These are phyloP conservation scores for Phoma sp. DNA, from an alignment of 2,329 filamentous ascomycete species.

Conservation along the genomic window DNA sequence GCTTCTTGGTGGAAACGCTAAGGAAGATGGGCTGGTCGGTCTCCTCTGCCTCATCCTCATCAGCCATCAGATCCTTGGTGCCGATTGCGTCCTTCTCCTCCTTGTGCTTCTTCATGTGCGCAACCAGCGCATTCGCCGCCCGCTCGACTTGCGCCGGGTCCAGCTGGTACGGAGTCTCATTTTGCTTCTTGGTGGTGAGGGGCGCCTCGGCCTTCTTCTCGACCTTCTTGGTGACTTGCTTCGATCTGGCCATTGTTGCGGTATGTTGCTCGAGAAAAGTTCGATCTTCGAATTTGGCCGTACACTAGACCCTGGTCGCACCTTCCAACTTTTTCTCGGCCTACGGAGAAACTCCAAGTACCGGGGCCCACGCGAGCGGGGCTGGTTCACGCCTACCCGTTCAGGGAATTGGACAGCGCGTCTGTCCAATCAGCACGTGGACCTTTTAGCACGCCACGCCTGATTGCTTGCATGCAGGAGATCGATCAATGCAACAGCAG, in stretches of 20 bases:
- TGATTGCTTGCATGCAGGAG: conserved; percentile 18
- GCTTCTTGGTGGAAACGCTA: conserved; percentile 68
- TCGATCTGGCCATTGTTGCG: conserved; percentile 43
- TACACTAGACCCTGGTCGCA: conserved; percentile 21
- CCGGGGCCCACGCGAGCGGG: conserved; percentile 23
- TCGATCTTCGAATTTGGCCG: conserved; percentile 23
- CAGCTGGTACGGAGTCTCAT: conserved; percentile 51
- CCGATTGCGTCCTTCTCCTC: conserved; percentile 55
- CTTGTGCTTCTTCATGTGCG: conserved; percentile 61
- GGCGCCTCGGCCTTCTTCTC: conserved; percentile 40
- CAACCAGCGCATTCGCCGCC: conserved; percentile 65
- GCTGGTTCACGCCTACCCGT: conserved; percentile 16
- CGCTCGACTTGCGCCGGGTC: conserved; percentile 60
- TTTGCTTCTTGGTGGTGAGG: conserved; percentile 45
- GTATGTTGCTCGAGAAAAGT: conserved; percentile 12
- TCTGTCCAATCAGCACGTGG: conserved; percentile 39
- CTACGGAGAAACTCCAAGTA: conserved; percentile 16
- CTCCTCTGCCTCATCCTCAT: conserved; percentile 53
- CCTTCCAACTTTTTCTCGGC: conserved; percentile 21
- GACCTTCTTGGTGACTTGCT: conserved; percentile 31
- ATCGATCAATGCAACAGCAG: no score
- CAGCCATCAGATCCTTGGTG: conserved; percentile 61
- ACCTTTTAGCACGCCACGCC: conserved; percentile 28
- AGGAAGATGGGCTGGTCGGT: conserved; percentile 65
- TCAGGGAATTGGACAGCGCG: conserved; percentile 13